A percentile compares a stretch with the other conserved stretches of the same genome.
Evolutionary conservation across 148 eudicot species (phyloP).

Genomic region (Vaccinium macrocarpon): DNA sequence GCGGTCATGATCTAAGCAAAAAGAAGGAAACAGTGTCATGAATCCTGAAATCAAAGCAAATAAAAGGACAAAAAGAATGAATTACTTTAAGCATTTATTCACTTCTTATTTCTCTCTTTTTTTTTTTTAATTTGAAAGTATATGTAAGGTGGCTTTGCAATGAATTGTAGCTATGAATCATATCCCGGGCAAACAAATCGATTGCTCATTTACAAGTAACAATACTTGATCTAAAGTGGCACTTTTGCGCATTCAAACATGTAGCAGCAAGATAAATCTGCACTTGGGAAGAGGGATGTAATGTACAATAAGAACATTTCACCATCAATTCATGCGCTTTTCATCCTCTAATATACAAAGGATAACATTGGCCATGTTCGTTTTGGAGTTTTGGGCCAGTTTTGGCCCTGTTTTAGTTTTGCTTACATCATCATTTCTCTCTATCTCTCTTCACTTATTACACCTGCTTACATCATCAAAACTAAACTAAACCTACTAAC

Average conservation of each 20-base stretch:
- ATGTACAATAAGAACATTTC: background rate
- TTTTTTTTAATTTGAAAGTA: background rate
- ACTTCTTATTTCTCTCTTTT: background rate
- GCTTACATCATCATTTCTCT: too few relatives aligned
- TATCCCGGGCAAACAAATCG: background rate
- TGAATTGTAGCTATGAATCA: background rate
- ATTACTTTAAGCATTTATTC: background rate
- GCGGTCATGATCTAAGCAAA: conserved; percentile 79
- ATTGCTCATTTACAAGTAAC: background rate
- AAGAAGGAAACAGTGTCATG: background rate
- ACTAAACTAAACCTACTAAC: too few relatives aligned
- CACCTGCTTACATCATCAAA: too few relatives aligned
- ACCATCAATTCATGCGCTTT: background rate
- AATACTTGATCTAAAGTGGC: background rate
- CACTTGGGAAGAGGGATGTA: background rate
- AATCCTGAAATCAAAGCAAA: background rate
- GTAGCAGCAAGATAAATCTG: background rate
- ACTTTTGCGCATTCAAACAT: background rate
- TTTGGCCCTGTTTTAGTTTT: too few relatives aligned
- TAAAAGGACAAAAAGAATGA: background rate
- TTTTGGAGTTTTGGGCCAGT: too few relatives aligned
- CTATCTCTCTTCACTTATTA: too few relatives aligned
- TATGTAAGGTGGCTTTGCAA: background rate
- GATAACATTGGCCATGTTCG: too few relatives aligned
- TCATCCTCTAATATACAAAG: background rate